Base-by-base conservation (phyloP, 208 protist species). In the Tetramitus jugosus region DNA sequence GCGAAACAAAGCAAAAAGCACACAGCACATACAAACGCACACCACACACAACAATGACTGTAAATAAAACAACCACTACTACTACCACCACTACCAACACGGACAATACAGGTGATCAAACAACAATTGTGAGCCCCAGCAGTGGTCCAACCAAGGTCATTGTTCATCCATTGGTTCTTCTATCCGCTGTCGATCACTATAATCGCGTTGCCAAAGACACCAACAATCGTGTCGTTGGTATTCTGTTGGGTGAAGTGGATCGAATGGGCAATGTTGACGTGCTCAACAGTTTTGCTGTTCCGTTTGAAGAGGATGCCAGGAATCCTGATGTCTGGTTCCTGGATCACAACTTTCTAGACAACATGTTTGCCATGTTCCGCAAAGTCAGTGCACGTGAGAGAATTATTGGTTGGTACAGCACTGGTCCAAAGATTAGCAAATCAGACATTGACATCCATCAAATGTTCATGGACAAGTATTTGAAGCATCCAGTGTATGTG, bases 331-430 rank as follows among this genome's bases (percentile, higher is more conserved):
- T 99, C 77, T 99, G 96, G 96, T 99, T 98, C 86, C 89, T 99
- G 31, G 97, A 99, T 89, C 90, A 95, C 80, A 91, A 91, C 78
- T 96, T 89, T 62, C 84, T 93, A 42, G 91, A 96, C 78, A 33
- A 97, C 65, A 99, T 99, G 97, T 98, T 93, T 76, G 76, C 69
- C 35, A 99, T 99, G 97, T 97, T 98, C 84, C 93, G 94, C 62
- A 98, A 98, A 84, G 97, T 99, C 46, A 94, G 96, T 79, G 95
- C 97, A n/a, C 83, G 90, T 76, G 95, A 98, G 77, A 91, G 89
- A 80, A 90, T 99, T 49, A 94, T 99, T 20, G 98, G 98, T 31
- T 99, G 98, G 98, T 99, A 99, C 87, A 97, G 93, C 79, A 98
- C 97, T 49, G 96, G 97, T 10, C 96, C 97, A 39, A 93, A 94